Conservation (phyloP, 176 grass and related monocot genomes). For the Cenchrus purpureus region DNA sequence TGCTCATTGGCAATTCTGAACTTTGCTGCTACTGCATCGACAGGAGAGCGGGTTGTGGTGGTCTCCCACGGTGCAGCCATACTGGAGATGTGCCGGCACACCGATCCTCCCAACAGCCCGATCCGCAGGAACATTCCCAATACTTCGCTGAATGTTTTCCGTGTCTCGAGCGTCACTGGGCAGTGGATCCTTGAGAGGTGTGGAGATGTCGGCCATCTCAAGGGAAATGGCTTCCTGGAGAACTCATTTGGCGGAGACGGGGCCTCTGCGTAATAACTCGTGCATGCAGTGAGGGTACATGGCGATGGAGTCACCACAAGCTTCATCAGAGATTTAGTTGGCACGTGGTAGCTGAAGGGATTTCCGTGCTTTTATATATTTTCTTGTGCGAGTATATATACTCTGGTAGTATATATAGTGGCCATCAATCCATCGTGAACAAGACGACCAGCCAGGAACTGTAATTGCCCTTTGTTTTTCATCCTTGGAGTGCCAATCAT, state of each 20-base stretch:
- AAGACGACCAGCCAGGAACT: no score
- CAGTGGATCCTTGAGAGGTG: conserved; percentile 64
- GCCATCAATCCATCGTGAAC: no score
- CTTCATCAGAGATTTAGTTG: not conserved
- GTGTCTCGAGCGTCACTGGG: not conserved
- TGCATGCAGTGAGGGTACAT: not conserved
- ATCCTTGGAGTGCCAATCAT: no score
- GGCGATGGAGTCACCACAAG: not conserved
- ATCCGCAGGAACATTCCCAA: conserved; percentile 50
- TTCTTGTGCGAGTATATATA: no score
- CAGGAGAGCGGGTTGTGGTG: conserved; percentile 65
- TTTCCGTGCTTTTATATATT: no score
- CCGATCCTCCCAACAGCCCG: conserved; percentile 25
- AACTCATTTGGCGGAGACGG: conserved; percentile 56
- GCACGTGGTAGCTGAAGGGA: no score
- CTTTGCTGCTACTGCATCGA: not conserved
- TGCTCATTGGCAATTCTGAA: conserved; percentile 5
- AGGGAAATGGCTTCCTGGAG: conserved; percentile 13
- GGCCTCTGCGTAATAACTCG: conserved; percentile 32
- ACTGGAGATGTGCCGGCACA: conserved; percentile 51
- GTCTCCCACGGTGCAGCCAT: conserved; percentile 65
- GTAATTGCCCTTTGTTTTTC: no score
- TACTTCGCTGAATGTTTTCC: conserved; percentile 43
- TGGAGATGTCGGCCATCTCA: conserved; percentile 60
- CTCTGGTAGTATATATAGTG: no score